Conservation (phyloP, 306 rosid species). For the Arachis stenosperma region DNA sequence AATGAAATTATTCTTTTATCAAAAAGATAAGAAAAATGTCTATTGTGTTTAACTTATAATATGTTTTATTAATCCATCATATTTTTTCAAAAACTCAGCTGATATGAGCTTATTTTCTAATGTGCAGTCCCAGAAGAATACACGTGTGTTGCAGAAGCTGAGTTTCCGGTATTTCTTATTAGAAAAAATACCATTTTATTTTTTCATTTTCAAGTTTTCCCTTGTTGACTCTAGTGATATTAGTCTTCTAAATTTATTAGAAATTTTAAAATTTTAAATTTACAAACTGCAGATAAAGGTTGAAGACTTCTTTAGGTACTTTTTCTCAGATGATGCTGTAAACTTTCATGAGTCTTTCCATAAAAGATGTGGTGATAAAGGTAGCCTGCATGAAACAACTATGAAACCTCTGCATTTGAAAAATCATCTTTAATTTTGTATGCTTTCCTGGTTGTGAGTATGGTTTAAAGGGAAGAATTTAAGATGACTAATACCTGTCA, state of each 20-base stretch:
- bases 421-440: slow-evolving; percentile 31
- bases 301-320: slow-evolving; percentile 79
- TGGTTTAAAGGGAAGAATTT: slow-evolving; percentile 26
- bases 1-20: slow-evolving; percentile 13
- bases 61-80: background rate
- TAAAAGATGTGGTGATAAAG: slow-evolving; percentile 87
- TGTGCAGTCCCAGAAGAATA: slow-evolving; percentile 77
- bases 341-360: slow-evolving; percentile 67
- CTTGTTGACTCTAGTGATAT: slow-evolving; percentile 13
- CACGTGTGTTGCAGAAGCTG: slow-evolving; percentile 80
- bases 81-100: slow-evolving; percentile 29
- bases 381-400: slow-evolving; percentile 48
- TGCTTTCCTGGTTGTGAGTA: slow-evolving; percentile 23
- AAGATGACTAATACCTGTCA: slow-evolving; percentile 15
- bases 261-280: slow-evolving; percentile 32
- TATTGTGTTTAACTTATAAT: slow-evolving; percentile 21
- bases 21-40: slow-evolving; percentile 8
- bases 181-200: slow-evolving; percentile 26
- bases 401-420: slow-evolving; percentile 15
- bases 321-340: slow-evolving; percentile 72
- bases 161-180: slow-evolving; percentile 71
- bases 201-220: slow-evolving; percentile 16
- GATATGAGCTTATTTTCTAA: slow-evolving; percentile 41
- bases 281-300: slow-evolving; percentile 78
- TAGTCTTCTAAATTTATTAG: slow-evolving; percentile 18